Percentiles rank a stretch among this genome's conserved stretches.
Evolutionary conservation across 1,139 yeast species (phyloP).

Genomic region (Yamadazyma mexicana): DNA sequence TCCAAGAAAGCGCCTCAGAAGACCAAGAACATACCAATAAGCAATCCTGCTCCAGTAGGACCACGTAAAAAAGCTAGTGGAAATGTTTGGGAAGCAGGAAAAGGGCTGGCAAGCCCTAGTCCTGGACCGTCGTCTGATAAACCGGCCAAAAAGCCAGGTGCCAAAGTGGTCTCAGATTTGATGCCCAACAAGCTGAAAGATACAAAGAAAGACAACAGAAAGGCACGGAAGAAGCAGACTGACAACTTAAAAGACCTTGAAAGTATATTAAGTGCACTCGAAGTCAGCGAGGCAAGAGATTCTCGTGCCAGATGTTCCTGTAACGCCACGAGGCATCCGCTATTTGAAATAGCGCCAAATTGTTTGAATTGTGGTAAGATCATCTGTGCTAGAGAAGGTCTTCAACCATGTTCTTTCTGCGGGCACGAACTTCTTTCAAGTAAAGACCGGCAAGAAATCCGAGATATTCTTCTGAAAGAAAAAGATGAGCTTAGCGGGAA

Average conservation of each 20-base stretch:
- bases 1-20: conserved; percentile 8
- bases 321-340: conserved; percentile 81
- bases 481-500: conserved; percentile 19
- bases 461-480: conserved; percentile 51
- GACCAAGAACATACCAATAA: neutral
- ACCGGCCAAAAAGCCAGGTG: conserved; percentile 2
- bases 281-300: conserved; percentile 20
- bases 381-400: conserved; percentile 84
- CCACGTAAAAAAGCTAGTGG: neutral
- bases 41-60: neutral
- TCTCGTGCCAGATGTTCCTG: conserved; percentile 61
- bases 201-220: conserved; percentile 27
- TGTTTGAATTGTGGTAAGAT: conserved; percentile 94
- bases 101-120: neutral
- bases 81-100: neutral
- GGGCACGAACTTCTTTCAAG: conserved; percentile 62
- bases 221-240: conserved; percentile 37
- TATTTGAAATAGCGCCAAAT: conserved; percentile 88
- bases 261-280: conserved; percentile 37
- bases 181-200: conserved; percentile 21
- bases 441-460: conserved; percentile 62
- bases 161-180: conserved; percentile 15
- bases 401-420: conserved; percentile 88
- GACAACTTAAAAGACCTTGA: conserved; percentile 62
- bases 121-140: neutral